These are phyloP conservation scores for Selenicereus undatus DNA, from an alignment of 148 eudicot genomes.

Conservation along the genomic window DNA sequence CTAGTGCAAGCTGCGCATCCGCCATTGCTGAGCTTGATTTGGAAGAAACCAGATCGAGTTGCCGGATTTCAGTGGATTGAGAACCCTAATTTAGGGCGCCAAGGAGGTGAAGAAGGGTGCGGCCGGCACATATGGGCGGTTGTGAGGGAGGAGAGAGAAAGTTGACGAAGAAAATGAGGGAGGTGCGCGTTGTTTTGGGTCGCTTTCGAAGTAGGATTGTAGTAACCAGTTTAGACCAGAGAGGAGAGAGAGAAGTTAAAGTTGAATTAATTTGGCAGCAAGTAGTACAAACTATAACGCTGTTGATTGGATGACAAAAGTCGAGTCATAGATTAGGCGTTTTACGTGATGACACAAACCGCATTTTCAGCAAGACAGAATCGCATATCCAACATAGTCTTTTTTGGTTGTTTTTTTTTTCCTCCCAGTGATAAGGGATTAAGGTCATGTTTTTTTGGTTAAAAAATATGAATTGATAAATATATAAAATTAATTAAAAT, in stretches of 20 bases:
- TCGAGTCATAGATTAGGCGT: not conserved
- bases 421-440: too few relatives aligned
- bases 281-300: not conserved
- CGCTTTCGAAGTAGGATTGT: conserved; percentile 37
- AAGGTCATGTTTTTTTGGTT: too few relatives aligned
- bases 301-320: not conserved
- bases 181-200: conserved; percentile 36
- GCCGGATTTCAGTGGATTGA: not conserved
- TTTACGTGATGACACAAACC: not conserved
- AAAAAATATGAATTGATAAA: too few relatives aligned
- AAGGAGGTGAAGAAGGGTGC: conserved; percentile 18
- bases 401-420: not conserved
- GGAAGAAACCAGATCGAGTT: not conserved
- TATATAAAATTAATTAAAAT: too few relatives aligned
- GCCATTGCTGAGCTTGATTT: conserved; percentile 13
- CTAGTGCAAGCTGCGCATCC: not conserved
- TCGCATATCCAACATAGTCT: too few relatives aligned
- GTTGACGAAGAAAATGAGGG: not conserved
- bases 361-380: not conserved
- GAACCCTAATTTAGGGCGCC: conserved; percentile 40
- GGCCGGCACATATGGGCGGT: conserved; percentile 32
- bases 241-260: conserved; percentile 2
- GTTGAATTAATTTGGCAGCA: not conserved
- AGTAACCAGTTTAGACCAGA: conserved; percentile 21
- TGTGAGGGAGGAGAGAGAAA: not conserved